Percentiles rank a stretch among this genome's conserved stretches.
phyloP scores from a whole-genome alignment of 768 basidiomycete genomes.

The Solioccasus polychromus region DNA sequence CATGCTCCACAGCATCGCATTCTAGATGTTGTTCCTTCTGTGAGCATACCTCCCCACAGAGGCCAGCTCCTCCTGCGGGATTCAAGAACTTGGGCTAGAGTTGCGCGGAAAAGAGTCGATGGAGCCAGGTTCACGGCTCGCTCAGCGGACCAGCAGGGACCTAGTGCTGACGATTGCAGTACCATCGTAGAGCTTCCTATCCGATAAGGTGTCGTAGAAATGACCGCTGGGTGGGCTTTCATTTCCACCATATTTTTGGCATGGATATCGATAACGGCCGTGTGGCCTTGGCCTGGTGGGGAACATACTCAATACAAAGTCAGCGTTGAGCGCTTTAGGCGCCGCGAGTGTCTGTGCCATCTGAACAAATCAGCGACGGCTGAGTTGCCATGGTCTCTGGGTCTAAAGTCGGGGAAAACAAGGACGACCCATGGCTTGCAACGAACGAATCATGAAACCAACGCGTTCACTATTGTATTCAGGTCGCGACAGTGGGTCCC shows the following conservation, averaged over 20 bases:
- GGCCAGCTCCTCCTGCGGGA: slow-evolving; percentile 37
- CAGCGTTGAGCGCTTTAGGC: no score
- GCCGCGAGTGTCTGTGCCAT: no score
- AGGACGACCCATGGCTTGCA: neutral
- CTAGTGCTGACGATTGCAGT: neutral
- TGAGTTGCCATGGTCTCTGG: no score
- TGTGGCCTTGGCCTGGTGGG: no score
- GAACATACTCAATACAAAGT: no score
- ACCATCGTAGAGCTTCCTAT: no score
- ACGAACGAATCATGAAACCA: neutral
- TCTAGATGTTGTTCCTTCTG: slow-evolving; percentile 47
- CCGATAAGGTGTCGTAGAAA: no score
- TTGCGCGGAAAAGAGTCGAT: slow-evolving; percentile 45
- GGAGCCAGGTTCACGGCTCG: neutral
- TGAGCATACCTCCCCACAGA: slow-evolving; percentile 23
- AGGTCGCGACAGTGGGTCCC: slow-evolving; percentile 20
- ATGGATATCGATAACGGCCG: no score
- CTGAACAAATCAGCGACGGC: no score
- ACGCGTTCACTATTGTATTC: slow-evolving; percentile 14
- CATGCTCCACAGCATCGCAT: slow-evolving; percentile 42
- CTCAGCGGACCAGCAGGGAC: neutral
- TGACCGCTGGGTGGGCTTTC: no score
- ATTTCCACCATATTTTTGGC: no score
- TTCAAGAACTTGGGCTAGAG: slow-evolving; percentile 41
- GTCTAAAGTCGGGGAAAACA: no score